Evolutionary conservation across 495 filamentous ascomycete genomes (phyloP).

Genomic region (Echria macrotheca): DNA sequence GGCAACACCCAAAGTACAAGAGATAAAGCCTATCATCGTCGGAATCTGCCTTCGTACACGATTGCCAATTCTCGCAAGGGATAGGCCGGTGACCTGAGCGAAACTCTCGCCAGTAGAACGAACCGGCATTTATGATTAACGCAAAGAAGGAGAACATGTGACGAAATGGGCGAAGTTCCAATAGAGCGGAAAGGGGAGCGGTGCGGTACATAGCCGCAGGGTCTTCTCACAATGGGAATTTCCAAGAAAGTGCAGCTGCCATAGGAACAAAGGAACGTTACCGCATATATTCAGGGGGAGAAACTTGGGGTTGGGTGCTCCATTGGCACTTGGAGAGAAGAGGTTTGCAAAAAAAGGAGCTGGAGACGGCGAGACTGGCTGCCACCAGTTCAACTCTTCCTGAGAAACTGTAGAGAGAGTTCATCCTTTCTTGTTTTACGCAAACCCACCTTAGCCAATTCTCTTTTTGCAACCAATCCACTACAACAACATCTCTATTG

Average conservation of each 20-base stretch:
- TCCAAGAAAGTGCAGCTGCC: too few relatives aligned
- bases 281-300: background rate
- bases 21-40: background rate
- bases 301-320: background rate
- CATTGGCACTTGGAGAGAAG: background rate
- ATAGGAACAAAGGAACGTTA: background rate
- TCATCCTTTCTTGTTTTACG: background rate
- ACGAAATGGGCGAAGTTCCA: background rate
- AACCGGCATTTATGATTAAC: background rate
- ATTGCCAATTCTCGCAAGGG: background rate
- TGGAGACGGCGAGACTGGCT: background rate
- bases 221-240: too few relatives aligned
- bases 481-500: too few relatives aligned
- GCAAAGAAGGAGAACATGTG: background rate
- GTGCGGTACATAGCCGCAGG: background rate
- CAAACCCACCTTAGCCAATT: too few relatives aligned
- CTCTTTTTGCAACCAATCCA: background rate
- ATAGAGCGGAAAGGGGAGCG: background rate
- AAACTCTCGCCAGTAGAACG: background rate
- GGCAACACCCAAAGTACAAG: background rate
- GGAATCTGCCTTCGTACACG: background rate
- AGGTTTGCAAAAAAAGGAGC: background rate
- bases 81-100: background rate
- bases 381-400: background rate
- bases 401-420: background rate